Percentiles rank a stretch among this genome's conserved stretches.
These are phyloP conservation scores for Cyclocybe aegerita DNA, from an alignment of 768 basidiomycete genomes.

Conservation along the genomic window DNA sequence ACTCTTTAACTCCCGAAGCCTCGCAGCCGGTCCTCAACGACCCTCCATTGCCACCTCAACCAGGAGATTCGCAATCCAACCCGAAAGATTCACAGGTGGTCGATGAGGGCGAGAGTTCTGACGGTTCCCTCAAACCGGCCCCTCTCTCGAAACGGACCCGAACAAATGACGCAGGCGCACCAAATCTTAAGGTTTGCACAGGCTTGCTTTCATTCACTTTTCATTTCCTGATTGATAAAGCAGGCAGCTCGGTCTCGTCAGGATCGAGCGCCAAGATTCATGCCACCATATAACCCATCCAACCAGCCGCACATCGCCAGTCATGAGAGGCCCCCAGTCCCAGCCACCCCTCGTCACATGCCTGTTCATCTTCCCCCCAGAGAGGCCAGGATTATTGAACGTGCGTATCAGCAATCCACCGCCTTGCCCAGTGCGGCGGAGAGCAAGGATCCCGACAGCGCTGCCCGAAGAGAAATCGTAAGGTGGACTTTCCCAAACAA, in stretches of 20 bases:
- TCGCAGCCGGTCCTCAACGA: too few species aligned
- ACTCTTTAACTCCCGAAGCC: too few species aligned
- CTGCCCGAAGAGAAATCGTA: conserved; percentile 19
- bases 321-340: conserved; percentile 3
- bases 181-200: conserved; percentile 14
- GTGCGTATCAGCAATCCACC: conserved; percentile 5
- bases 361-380: conserved; percentile 19
- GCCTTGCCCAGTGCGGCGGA: neutral
- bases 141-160: conserved; percentile 8
- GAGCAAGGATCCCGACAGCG: conserved; percentile 1
- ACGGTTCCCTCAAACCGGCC: conserved; percentile 24
- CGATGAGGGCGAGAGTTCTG: conserved; percentile 32
- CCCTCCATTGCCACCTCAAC: too few species aligned
- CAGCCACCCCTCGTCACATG: conserved; percentile 14
- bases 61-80: too few species aligned
- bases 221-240: neutral
- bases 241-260: conserved; percentile 4
- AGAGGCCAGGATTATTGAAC: conserved; percentile 14
- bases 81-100: conserved; percentile 6
- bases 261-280: conserved; percentile 1
- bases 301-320: neutral
- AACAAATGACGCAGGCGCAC: conserved; percentile 31
- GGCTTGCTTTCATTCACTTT: conserved; percentile 1
- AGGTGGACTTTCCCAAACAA: neutral
- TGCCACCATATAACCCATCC: neutral